Evolutionary conservation across 1,139 yeast genomes (phyloP).

Genomic region (Lodderomyces theae): DNA sequence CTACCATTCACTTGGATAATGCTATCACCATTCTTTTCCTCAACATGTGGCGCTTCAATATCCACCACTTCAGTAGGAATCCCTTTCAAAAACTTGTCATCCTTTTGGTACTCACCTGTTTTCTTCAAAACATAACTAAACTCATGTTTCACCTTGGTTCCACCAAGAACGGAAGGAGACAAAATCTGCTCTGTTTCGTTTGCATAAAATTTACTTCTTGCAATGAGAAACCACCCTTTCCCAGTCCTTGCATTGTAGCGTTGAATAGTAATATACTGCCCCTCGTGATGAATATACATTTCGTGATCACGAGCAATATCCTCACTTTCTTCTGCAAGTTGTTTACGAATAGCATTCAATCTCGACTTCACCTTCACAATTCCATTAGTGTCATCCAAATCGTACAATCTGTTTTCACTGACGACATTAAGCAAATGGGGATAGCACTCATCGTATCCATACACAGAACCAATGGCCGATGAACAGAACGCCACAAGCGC

Average conservation of each 20-base stretch:
- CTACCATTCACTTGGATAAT: constrained; percentile 47
- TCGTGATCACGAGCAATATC: constrained; percentile 75
- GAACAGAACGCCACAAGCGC: constrained; percentile 92
- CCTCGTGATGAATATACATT: constrained; percentile 93
- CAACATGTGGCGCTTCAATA: constrained; percentile 50
- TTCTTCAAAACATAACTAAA: constrained; percentile 58
- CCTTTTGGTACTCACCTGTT: constrained; percentile 44
- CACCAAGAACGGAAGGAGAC: constrained; percentile 61
- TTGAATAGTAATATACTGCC: constrained; percentile 87
- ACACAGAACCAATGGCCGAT: constrained; percentile 91
- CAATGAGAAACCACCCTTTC: constrained; percentile 83
- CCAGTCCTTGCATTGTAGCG: constrained; percentile 82
- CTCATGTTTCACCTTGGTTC: constrained; percentile 60
- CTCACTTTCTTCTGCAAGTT: constrained; percentile 62
- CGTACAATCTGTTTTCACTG: constrained; percentile 66
- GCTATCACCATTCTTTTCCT: constrained; percentile 41
- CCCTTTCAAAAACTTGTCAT: constrained; percentile 48
- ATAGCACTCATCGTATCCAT: constrained; percentile 91
- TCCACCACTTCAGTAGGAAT: constrained; percentile 63
- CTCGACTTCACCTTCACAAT: constrained; percentile 68
- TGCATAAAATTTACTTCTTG: constrained; percentile 70
- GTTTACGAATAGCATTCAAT: constrained; percentile 55
- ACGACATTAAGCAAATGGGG: constrained; percentile 82
- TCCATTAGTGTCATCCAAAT: constrained; percentile 55
- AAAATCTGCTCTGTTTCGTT: constrained; percentile 48